phyloP scores from a whole-genome alignment of 2,329 filamentous ascomycete species.

The Onygena corvina region DNA sequence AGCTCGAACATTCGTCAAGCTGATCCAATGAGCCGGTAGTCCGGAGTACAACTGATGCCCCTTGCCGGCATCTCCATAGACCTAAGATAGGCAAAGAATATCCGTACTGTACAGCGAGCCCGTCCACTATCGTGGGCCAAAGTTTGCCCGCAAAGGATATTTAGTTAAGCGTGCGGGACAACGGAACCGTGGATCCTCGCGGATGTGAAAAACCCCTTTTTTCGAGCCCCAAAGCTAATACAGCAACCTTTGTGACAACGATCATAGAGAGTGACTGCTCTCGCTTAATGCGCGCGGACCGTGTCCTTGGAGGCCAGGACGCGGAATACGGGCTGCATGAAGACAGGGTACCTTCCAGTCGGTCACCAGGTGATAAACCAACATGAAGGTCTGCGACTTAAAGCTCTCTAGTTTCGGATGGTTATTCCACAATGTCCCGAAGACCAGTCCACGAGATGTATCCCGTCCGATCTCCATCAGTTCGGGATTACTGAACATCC shows the following conservation, averaged over 20 bases:
- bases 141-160: background rate
- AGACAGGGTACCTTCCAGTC: constrained; percentile 1
- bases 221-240: constrained; percentile 1
- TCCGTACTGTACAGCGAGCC: background rate
- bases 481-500: too few species aligned
- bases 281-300: background rate
- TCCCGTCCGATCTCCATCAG: too few species aligned
- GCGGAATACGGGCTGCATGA: constrained; percentile 3
- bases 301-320: background rate
- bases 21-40: too few species aligned
- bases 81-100: background rate
- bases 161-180: constrained; percentile 3
- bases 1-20: too few species aligned
- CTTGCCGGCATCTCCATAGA: too few species aligned
- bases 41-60: too few species aligned
- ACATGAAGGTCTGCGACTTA: too few species aligned
- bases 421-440: too few species aligned
- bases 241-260: too few species aligned
- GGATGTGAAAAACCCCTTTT: background rate
- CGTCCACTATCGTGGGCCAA: background rate
- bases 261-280: background rate
- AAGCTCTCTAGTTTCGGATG: too few species aligned
- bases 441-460: too few species aligned
- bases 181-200: constrained; percentile 2
- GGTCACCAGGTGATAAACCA: constrained; percentile 2